Base-by-base conservation (phyloP, 306 rosid genomes). In the Gynostemma pentaphyllum region DNA sequence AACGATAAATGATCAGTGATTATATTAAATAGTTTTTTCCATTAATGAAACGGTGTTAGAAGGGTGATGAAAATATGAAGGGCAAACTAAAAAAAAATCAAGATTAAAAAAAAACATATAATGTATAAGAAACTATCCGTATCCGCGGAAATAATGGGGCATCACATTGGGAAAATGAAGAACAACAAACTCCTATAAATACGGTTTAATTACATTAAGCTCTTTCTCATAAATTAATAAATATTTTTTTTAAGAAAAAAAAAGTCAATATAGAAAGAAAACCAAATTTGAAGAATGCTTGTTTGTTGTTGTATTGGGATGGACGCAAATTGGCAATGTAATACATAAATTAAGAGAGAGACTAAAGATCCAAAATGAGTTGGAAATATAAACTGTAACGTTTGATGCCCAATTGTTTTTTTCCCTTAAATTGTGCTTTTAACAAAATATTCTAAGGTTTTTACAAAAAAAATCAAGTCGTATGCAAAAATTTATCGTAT, bases 81-180 rank as follows among this genome's bases (percentile, higher is more conserved):
- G n/a, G n/a, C n/a, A n/a, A n/a, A n/a, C n/a, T n/a, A n/a, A n/a
- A n/a, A n/a, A n/a, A n/a, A n/a, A n/a, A n/a, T n/a, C n/a, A n/a
- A n/a, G n/a, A 57, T 21, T 16, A 1, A 18, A 55, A 55, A 5
- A 52, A 26, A 34, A 34, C 1, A 9, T 5, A 21, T 2, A 36
- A 10, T 37, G 12, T 34, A 59, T 59, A 11, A n/a, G 45, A 40
- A 19, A 37, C 45, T 45, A 59, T 59, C 21, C 22, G 22, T 11
- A 36, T 59, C 46, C 64, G 64, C 64, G 64, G 6, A 29, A 59
- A 59, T 59, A 45, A 59, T 45, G 45, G 29, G 64, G 46, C 47
- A 12, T 57, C 64, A 59, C 64, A 45, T 59, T 59, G 64, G 64
- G 64, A 59, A 59, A 23, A 34, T 59, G 36, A 59, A 59, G 64